A percentile compares a stretch with the other conserved stretches of the same genome.
These are phyloP conservation scores for Lentinula edodes DNA, from an alignment of 768 basidiomycete species.

Conservation along the genomic window DNA sequence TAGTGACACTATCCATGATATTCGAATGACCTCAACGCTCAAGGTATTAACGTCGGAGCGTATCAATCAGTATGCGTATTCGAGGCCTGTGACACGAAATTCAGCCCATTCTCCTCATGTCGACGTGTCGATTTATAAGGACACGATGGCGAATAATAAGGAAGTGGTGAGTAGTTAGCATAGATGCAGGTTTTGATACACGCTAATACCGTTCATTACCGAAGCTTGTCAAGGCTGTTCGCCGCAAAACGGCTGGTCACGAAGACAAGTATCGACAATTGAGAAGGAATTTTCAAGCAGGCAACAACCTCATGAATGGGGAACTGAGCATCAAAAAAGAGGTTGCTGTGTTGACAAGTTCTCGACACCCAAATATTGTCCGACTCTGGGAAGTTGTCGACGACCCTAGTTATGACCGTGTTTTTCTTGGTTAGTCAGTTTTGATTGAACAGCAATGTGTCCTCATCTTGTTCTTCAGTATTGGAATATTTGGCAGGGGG, in stretches of 20 bases:
- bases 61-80: conserved; percentile 66
- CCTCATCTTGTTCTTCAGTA: conserved; percentile 17
- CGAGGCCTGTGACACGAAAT: background rate
- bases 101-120: conserved; percentile 33
- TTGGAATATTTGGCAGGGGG: conserved; percentile 40
- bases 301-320: conserved; percentile 43
- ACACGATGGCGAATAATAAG: conserved; percentile 20
- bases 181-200: background rate
- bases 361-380: conserved; percentile 73
- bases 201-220: background rate
- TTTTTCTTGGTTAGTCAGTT: conserved; percentile 69
- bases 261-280: conserved; percentile 58
- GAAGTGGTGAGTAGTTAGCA: conserved; percentile 39
- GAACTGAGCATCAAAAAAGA: conserved; percentile 79
- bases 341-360: conserved; percentile 90
- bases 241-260: conserved; percentile 45
- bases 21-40: conserved; percentile 38
- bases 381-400: conserved; percentile 86
- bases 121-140: conserved; percentile 65
- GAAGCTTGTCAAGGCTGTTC: conserved; percentile 70
- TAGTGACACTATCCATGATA: conserved; percentile 33
- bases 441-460: too few relatives aligned
- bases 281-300: conserved; percentile 32
- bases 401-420: conserved; percentile 72
- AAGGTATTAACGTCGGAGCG: conserved; percentile 26